Conservation (phyloP, 768 basidiomycete genomes). For the Tylopilus felleus region DNA sequence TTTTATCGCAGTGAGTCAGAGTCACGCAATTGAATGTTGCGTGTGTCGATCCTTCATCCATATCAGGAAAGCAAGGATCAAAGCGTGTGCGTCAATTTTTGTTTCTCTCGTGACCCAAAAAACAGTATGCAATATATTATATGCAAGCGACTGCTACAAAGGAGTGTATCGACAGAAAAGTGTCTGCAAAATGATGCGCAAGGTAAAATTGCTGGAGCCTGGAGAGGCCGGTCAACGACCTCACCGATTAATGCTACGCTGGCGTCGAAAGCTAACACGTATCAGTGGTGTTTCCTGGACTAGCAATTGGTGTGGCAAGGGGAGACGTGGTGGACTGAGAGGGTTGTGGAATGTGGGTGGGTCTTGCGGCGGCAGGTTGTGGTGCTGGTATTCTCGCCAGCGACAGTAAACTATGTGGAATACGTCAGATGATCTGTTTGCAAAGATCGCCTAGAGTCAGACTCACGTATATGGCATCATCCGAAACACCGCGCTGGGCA, state of each 20-base stretch:
- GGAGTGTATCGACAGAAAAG: conserved; percentile 14
- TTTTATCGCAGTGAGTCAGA: background rate
- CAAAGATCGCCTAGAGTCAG: background rate
- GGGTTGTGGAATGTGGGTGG: background rate
- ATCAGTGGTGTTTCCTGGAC: background rate
- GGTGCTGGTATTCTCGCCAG: conserved; percentile 10
- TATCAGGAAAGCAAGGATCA: conserved; percentile 10
- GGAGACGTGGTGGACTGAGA: conserved; percentile 3
- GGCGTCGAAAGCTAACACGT: conserved; percentile 7
- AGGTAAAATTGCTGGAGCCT: background rate
- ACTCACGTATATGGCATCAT: conserved; percentile 41
- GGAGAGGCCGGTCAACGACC: conserved; percentile 15
- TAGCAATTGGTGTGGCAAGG: background rate
- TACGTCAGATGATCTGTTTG: conserved; percentile 3
- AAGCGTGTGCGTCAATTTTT: background rate
- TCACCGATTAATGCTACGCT: background rate
- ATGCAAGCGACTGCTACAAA: background rate
- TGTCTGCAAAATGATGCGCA: background rate
- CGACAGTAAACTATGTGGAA: conserved; percentile 27
- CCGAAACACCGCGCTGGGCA: conserved; percentile 40
- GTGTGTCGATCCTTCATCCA: conserved; percentile 8
- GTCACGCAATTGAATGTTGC: background rate
- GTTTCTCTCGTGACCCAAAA: background rate
- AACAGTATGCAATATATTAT: background rate
- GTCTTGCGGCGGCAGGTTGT: conserved; percentile 11